Percentiles rank a stretch among this genome's conserved stretches.
These are phyloP conservation scores for Draba incana DNA, from an alignment of 345 rosid species.

Conservation along the genomic window DNA sequence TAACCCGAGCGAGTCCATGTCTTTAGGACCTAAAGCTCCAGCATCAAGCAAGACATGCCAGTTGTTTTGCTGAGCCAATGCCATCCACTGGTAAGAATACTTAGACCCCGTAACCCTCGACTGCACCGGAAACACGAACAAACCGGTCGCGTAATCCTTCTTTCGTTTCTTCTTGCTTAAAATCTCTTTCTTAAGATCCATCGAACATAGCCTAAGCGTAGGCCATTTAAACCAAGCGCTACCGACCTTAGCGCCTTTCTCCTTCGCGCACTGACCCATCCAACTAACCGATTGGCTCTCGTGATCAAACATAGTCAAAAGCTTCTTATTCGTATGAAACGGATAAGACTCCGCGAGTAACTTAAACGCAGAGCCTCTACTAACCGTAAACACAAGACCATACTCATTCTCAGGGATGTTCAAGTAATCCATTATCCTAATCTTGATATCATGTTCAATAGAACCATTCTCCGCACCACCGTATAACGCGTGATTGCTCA, in stretches of 20 bases:
- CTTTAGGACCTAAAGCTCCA: slow-evolving; percentile 98
- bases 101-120: slow-evolving; percentile 96
- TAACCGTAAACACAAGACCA: slow-evolving; percentile 98
- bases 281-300: slow-evolving; percentile 97
- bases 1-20: slow-evolving; percentile 98
- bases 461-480: slow-evolving; percentile 95
- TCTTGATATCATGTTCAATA: slow-evolving; percentile 86
- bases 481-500: slow-evolving; percentile 90
- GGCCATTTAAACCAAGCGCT: slow-evolving; percentile 99
- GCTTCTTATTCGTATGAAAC: slow-evolving; percentile 88
- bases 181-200: slow-evolving; percentile 91
- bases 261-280: slow-evolving; percentile 98
- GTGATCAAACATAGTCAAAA: slow-evolving; percentile 96
- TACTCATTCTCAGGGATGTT: slow-evolving; percentile 96
- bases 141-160: slow-evolving; percentile 85
- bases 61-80: slow-evolving; percentile 94
- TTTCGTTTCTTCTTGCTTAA: slow-evolving; percentile 79
- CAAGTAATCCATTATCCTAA: slow-evolving; percentile 92
- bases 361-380: slow-evolving; percentile 98
- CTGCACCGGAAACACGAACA: slow-evolving; percentile 98
- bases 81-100: slow-evolving; percentile 99
- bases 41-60: slow-evolving; percentile 99
- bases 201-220: slow-evolving; percentile 91
- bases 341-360: slow-evolving; percentile 96
- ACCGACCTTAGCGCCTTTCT: slow-evolving; percentile 86